Conservation (phyloP, 129 eudicot species). For the Tagetes patula region DNA sequence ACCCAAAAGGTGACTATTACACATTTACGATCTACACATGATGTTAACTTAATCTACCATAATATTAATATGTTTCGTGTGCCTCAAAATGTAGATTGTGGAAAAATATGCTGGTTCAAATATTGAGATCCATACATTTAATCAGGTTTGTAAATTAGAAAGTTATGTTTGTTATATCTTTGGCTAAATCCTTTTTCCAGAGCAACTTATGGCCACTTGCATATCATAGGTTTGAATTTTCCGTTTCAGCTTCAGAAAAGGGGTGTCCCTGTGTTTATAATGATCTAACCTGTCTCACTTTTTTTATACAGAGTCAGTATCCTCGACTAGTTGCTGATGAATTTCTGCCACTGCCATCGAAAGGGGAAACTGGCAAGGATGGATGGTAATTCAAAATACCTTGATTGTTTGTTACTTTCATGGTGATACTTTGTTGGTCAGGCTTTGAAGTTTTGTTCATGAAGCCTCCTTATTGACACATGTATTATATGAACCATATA, state of each 20-base stretch:
- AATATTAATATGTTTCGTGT: constrained; percentile 7
- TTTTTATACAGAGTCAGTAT: constrained; percentile 70
- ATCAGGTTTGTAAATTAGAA: constrained; percentile 59
- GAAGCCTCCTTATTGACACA: constrained; percentile 13
- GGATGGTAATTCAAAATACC: constrained; percentile 61
- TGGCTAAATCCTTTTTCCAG: neutral
- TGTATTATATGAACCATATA: neutral
- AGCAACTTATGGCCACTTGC: constrained; percentile 2
- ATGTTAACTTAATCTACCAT: neutral
- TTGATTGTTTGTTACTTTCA: neutral
- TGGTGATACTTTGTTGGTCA: neutral
- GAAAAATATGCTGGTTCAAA: constrained; percentile 75
- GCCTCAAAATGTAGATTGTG: constrained; percentile 54
- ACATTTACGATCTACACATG: neutral
- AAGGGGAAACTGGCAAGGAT: constrained; percentile 88
- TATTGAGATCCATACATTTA: constrained; percentile 90
- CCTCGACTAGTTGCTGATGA: constrained; percentile 95
- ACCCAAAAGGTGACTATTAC: constrained; percentile 68
- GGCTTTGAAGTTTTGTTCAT: constrained; percentile 2
- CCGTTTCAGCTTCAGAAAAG: neutral
- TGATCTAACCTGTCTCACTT: constrained; percentile 17
- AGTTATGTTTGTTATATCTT: neutral
- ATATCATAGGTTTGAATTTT: neutral
- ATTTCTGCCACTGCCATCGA: constrained; percentile 74
- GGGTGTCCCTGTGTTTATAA: neutral